Evolutionary conservation across 2,329 filamentous ascomycete species (phyloP).

Genomic region (Calonectria ilicicola): DNA sequence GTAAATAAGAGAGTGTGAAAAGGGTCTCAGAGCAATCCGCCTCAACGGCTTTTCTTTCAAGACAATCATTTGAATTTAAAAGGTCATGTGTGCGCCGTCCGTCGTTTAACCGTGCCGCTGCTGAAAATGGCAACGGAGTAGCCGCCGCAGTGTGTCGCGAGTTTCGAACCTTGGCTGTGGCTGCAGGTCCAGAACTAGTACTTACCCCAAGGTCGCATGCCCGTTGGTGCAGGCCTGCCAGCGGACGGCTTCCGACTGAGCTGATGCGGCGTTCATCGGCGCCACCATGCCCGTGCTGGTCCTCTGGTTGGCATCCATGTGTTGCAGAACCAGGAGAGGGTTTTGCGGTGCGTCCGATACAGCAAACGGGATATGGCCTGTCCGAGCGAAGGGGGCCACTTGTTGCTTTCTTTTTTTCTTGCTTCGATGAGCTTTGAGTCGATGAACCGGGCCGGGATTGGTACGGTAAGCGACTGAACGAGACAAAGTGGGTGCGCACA

Average conservation of each 20-base stretch:
- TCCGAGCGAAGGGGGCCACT: neutral
- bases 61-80: conserved; percentile 2
- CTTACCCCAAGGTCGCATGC: neutral
- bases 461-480: neutral
- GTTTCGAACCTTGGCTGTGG: conserved; percentile 1
- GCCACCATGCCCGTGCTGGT: neutral
- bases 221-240: conserved; percentile 18
- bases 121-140: neutral
- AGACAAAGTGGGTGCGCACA: neutral
- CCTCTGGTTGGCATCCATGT: neutral
- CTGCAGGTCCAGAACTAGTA: conserved; percentile 9
- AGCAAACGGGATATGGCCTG: neutral
- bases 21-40: neutral
- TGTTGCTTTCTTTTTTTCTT: neutral
- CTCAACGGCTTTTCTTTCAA: conserved; percentile 3
- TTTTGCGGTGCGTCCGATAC: conserved; percentile 6
- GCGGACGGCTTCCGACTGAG: neutral
- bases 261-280: neutral
- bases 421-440: neutral
- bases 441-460: conserved; percentile 6
- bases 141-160: neutral
- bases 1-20: neutral
- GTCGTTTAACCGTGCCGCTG: neutral
- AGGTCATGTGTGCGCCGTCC: conserved; percentile 1
- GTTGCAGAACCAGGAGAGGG: neutral